Base-by-base conservation (phyloP, 2,329 filamentous ascomycete genomes). In the Chaetomiaceae sp. region DNA sequence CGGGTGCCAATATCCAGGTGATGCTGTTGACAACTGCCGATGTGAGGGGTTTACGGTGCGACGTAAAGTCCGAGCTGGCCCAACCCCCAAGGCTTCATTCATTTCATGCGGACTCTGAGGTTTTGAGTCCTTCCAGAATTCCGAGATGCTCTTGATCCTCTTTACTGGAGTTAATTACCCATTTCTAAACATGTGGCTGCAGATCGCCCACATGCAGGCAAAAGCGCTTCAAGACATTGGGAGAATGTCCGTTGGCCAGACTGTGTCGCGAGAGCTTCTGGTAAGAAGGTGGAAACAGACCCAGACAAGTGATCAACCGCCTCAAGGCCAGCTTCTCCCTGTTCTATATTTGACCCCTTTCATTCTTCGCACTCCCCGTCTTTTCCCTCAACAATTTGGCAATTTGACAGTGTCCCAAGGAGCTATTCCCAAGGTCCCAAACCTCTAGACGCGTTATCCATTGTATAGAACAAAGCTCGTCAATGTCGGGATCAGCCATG, bases 1-100 rank as follows among this genome's bases (percentile, higher is more conserved):
- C 39, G 31, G 46, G 30, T 47, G 44, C 44, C 14, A 23, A 40
- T 47, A 41, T 47, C 44, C 44, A 40, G 43, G 21, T 5, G 17
- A n/a, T n/a, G 35, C 4, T 12, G 33, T 38, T 6, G 14, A 6
- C 20, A 48, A 48, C 46, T 48, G 46, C 46, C 46, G 46, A 48
- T 43, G 13, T 35, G 38, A 37, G 46, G 38, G 46, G 46, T 48
- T 23, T 25, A 8, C 9, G 41, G 17, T 12, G 12, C 6, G 31
- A 44, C 8, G 10, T 17, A 12, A 19, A 21, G 30, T 23, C 19
- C 23, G 39, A 31, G 12, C 39, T n/a, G 25, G 16, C 10, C 25
- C 25, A n/a, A n/a, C n/a, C n/a, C n/a, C n/a, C n/a, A n/a, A n/a
- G n/a, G n/a, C n/a, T n/a, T n/a, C n/a, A n/a, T n/a, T n/a, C n/a